These are phyloP conservation scores for Hondaea fermentalgiana DNA, from an alignment of 108 stramenopile species.

Conservation along the genomic window DNA sequence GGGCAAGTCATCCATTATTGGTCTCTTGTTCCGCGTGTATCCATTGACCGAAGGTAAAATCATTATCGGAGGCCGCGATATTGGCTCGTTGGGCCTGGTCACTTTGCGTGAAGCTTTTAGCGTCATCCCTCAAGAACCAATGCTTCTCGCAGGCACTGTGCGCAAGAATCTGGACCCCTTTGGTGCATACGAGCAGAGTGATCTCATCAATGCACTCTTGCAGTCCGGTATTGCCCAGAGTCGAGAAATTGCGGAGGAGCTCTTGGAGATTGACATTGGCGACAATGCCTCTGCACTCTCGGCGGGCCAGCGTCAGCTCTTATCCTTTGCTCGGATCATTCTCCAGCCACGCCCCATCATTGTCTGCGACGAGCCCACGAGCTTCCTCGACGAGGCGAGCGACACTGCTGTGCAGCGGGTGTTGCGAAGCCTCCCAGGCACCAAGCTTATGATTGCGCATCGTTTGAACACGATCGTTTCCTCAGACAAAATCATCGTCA, in stretches of 20 bases:
- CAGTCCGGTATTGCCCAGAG: slow-evolving; percentile 13
- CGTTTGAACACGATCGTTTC: slow-evolving; percentile 81
- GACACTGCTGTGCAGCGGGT: slow-evolving; percentile 65
- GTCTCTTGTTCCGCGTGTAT: not conserved
- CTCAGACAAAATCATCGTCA: slow-evolving; percentile 74
- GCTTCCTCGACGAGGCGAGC: slow-evolving; percentile 24
- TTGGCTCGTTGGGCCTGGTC: not conserved
- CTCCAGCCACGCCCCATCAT: slow-evolving; percentile 24
- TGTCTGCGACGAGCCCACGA: slow-evolving; percentile 42
- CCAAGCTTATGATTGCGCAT: slow-evolving; percentile 86
- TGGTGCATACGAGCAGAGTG: slow-evolving; percentile 21
- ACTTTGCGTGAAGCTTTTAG: slow-evolving; percentile 18
- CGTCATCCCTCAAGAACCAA: slow-evolving; percentile 48
- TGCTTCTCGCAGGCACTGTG: slow-evolving; percentile 30
- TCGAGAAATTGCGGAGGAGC: not conserved
- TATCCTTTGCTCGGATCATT: slow-evolving; percentile 38
- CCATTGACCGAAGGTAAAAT: not conserved
- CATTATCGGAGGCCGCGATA: not conserved
- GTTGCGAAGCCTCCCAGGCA: slow-evolving; percentile 53
- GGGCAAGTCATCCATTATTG: slow-evolving; percentile 62
- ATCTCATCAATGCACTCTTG: slow-evolving; percentile 21
- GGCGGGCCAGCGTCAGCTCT: slow-evolving; percentile 42
- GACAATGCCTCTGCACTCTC: slow-evolving; percentile 34
- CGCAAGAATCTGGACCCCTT: slow-evolving; percentile 42
- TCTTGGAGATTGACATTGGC: slow-evolving; percentile 13